phyloP scores from a whole-genome alignment of 106 monocot genomes.

The Platanthera zijinensis region DNA sequence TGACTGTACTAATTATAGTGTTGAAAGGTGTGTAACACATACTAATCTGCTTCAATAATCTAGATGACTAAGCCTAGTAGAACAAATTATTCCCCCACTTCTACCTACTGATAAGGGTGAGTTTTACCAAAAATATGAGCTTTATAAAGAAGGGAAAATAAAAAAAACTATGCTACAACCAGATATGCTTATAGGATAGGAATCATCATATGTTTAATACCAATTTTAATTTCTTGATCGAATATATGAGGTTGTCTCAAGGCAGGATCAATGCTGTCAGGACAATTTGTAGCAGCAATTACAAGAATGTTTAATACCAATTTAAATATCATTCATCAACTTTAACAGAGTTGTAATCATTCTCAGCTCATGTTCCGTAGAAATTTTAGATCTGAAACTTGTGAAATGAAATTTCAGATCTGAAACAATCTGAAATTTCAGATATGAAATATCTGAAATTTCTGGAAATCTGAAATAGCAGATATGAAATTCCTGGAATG shows the following conservation, averaged over 20 bases:
- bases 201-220: conserved; percentile 23
- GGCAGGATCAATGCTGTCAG: conserved; percentile 94
- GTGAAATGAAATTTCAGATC: no score
- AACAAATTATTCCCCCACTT: background rate
- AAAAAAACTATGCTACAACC: background rate
- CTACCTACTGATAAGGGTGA: background rate
- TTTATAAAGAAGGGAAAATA: background rate
- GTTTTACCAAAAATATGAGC: background rate
- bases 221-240: conserved; percentile 87
- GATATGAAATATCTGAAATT: no score
- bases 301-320: conserved; percentile 43
- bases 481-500: no score
- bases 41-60: background rate
- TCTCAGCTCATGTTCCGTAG: conserved; percentile 7
- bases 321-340: conserved; percentile 72
- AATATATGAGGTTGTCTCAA: conserved; percentile 80
- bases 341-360: conserved; percentile 74
- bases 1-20: background rate
- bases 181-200: background rate
- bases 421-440: no score
- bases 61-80: background rate
- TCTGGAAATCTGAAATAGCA: no score
- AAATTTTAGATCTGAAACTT: no score
- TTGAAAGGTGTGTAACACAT: background rate
- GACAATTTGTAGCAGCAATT: conserved; percentile 94